phyloP scores from a whole-genome alignment of 192 early-diverging fungal species.

The Coemansia sp. region DNA sequence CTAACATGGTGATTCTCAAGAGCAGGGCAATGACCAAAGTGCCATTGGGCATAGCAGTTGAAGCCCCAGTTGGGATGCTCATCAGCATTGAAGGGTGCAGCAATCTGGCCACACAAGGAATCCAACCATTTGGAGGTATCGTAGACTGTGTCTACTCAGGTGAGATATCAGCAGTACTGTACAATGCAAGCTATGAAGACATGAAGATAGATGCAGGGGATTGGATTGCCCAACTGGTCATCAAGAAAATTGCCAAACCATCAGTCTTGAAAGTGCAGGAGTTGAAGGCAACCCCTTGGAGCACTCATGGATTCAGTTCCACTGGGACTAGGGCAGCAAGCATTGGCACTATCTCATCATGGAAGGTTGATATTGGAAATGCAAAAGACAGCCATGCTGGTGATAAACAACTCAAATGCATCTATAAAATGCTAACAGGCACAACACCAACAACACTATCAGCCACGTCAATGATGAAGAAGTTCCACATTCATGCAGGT shows the following conservation, averaged over 20 bases:
- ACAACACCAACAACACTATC: background rate
- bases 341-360: background rate
- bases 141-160: background rate
- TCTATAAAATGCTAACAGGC: background rate
- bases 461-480: too few species aligned
- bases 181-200: background rate
- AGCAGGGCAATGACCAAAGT: too few species aligned
- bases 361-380: background rate
- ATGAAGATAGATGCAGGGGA: background rate
- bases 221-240: background rate
- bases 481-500: slow-evolving; percentile 12
- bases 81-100: too few species aligned
- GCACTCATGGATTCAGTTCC: background rate
- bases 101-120: too few species aligned
- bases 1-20: too few species aligned
- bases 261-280: background rate
- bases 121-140: background rate
- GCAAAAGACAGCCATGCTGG: background rate
- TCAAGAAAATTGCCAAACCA: background rate
- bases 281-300: background rate
- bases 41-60: too few species aligned
- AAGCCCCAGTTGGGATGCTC: too few species aligned
- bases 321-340: background rate
- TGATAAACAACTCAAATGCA: background rate
- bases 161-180: slow-evolving; percentile 1